Evolutionary conservation across 2,329 filamentous ascomycete genomes (phyloP), one percentile per base, ranked within the genome.

Genomic region (Cladophialophora immunda): DNA sequence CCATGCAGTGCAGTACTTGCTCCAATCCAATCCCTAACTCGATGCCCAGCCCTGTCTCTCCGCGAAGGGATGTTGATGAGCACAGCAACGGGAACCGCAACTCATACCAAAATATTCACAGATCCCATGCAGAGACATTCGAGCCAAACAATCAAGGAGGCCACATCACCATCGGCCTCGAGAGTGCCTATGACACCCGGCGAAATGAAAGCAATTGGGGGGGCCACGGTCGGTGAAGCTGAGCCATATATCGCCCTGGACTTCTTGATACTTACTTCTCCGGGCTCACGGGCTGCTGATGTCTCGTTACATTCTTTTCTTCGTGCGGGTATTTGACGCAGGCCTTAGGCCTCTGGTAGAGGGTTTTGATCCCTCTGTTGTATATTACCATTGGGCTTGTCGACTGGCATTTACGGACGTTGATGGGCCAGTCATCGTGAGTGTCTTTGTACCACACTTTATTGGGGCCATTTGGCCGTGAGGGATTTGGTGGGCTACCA

Each of bases 1-100:
- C n/a, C n/a, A 41, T 53, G 34, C 38, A 22, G 22, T 67, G 64
- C 58, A 25, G 17, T 13, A n/a, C 11, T n/a, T 68, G 66, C 58
- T 50, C 54, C 34, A 55, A 56, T n/a, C 54, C 29, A 2, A 63
- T 66, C 36, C 17, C 25, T 6, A 54, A 17, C 22, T 25, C 19
- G 17, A 36, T 41, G 32, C 5, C 19, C 45, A 50, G 22, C 22
- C 8, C 45, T 11, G 45, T 11, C 2, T n/a, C 45, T 25, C 8
- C 25, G 19, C 45, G 45, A 50, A 22, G 45, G 15, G 27, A 34
- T 19, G 8, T 55, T 27, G 22, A 45, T 25, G 50, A 62, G 19
- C 59, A 62, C 34, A 55, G 47, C 11, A 34, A 34, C 32, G 32
- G 32, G 13, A 7, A 55, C 52, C 50, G 36, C 34, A 27, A 36